Evolutionary conservation across 495 filamentous ascomycete species (phyloP), one percentile per base, ranked within the genome.

Genomic region (Lepidopterella palustris): DNA sequence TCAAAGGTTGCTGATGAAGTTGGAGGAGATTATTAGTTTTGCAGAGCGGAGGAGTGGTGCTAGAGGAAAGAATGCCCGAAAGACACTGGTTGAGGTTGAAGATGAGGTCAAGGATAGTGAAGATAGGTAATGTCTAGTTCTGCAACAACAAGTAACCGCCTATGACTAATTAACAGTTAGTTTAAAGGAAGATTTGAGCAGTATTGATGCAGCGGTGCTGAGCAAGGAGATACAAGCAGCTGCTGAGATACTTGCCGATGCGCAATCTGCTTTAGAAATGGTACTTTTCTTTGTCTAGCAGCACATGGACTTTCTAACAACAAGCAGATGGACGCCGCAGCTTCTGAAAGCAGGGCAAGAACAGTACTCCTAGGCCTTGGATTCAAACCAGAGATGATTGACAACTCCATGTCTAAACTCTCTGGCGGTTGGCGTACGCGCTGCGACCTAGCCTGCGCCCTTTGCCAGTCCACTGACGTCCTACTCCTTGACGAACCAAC

Each of bases 401-500:
- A 73, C 10, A 82, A 78, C 45, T 74, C 79, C n/a, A 77, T 87
- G 24, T 74, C 73, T 0, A 80, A 79, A 4, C 73, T 95, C 11
- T 92, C 89, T 0, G 88, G 89, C 11, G 89, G 89, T 4, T 92
- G 88, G 88, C 78, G 75, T 23, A 92, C 89, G 83, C 79, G 89
- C 39, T 83, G 79, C 49, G 78, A 82, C 57, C 78, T 92, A 5
- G 87, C 87, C 1, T 77, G 79, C 15, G 78, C 81, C 10, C 77
- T 95, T 10, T 77, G 87, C 4, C 83, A 88, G 63, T 76, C 82
- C n/a, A 79, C 86, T 0, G 87, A 92, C 62, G 82, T 92, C 49
- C 78, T 92, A 63, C 86, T 95, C 50, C 83, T 95, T 18, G 89
- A 95, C 75, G 89, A 95, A 65, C 89, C 89, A 3, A 92, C 89